A percentile compares a stretch with the other conserved stretches of the same genome.
Conservation (phyloP, 495 filamentous ascomycete species). For the Hypoxylon rickii region DNA sequence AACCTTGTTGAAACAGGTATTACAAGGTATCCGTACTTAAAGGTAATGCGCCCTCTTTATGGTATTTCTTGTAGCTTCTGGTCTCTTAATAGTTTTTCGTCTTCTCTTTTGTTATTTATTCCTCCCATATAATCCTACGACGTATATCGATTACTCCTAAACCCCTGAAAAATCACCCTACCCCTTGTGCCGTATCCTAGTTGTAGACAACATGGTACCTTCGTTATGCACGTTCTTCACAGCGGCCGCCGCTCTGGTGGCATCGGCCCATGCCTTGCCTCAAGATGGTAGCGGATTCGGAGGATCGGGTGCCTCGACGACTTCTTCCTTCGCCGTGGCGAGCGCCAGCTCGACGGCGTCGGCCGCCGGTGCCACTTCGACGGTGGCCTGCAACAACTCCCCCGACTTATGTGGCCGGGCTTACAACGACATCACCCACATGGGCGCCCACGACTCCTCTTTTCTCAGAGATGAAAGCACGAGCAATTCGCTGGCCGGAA, state of each 20-base stretch:
- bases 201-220: constrained; percentile 32
- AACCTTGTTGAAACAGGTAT: constrained; percentile 12
- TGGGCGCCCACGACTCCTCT: constrained; percentile 71
- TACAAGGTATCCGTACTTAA: constrained; percentile 4
- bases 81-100: constrained; percentile 10
- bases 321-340: constrained; percentile 17
- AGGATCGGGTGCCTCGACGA: constrained; percentile 12
- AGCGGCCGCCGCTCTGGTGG: constrained; percentile 27
- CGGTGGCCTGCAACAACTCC: constrained; percentile 68
- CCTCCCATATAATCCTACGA: neutral
- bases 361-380: constrained; percentile 11
- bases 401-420: constrained; percentile 61
- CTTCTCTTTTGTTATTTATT: constrained; percentile 2
- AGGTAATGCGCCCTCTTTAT: constrained; percentile 4
- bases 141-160: neutral
- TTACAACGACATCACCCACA: constrained; percentile 69
- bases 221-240: constrained; percentile 32
- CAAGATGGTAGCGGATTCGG: constrained; percentile 29
- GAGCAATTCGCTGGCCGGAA: constrained; percentile 61
- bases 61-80: constrained; percentile 12
- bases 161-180: neutral
- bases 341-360: constrained; percentile 21
- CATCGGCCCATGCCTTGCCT: constrained; percentile 30
- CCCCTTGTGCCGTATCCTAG: neutral
- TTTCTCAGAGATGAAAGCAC: constrained; percentile 62